Evolutionary conservation across 371 early-diverging fungal species (phyloP).

Genomic region (Mortierella sp.): DNA sequence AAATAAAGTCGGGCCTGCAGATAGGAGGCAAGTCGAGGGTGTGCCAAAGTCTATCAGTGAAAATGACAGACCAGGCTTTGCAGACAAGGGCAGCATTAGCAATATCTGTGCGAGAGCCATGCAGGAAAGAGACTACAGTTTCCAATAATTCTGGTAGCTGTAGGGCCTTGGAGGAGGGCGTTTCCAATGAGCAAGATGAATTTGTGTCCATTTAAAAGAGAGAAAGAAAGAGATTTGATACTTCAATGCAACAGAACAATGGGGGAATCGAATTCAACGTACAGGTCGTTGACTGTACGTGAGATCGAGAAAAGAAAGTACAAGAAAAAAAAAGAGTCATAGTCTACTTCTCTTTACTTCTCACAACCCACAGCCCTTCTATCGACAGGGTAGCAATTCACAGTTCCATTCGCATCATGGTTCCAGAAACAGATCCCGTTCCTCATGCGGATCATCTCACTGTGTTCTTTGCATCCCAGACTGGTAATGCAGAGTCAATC

Average conservation of each 20-base stretch:
- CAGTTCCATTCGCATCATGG: conserved; percentile 10
- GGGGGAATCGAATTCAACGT: neutral
- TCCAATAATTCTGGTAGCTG: conserved; percentile 16
- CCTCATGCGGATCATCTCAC: conserved; percentile 56
- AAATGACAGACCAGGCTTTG: conserved; percentile 16
- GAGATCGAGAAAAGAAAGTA: neutral
- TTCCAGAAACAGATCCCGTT: conserved; percentile 25
- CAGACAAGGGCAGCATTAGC: conserved; percentile 14
- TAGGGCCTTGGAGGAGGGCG: neutral
- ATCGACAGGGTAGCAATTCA: neutral
- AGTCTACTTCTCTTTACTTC: neutral
- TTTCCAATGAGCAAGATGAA: neutral
- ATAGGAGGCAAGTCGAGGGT: conserved; percentile 8
- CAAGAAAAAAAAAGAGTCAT: conserved; percentile 2
- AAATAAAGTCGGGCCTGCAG: neutral
- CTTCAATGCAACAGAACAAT: neutral
- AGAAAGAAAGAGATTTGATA: neutral
- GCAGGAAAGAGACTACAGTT: neutral
- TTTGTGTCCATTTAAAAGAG: neutral
- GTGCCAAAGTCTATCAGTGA: conserved; percentile 18
- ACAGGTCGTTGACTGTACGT: neutral
- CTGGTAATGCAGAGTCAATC: conserved; percentile 95
- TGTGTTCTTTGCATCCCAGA: conserved; percentile 91
- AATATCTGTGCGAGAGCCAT: neutral
- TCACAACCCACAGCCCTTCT: neutral